Evolutionary conservation across 1,139 yeast species (phyloP).

Genomic region (Saccharomyces hybrid): DNA sequence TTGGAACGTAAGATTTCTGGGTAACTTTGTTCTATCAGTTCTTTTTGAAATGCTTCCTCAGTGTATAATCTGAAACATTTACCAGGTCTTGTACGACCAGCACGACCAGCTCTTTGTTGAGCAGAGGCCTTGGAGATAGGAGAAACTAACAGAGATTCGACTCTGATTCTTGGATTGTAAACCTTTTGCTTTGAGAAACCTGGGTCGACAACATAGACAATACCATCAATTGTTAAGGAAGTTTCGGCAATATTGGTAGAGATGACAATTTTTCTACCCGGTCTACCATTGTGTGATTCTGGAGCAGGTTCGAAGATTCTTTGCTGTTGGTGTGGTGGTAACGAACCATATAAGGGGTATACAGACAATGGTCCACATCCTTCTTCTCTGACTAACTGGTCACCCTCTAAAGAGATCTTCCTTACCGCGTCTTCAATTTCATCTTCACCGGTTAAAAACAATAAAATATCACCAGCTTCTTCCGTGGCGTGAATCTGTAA

Average conservation of each 20-base stretch:
- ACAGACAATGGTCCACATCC: constrained; percentile 83
- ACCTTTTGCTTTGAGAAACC: constrained; percentile 96
- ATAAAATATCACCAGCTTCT: constrained; percentile 81
- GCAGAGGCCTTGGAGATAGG: constrained; percentile 97
- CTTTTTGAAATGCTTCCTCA: constrained; percentile 92
- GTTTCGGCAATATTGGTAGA: constrained; percentile 98
- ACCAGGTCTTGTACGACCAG: constrained; percentile 99
- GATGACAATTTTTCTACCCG: constrained; percentile 87
- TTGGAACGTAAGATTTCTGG: constrained; percentile 92
- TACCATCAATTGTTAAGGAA: constrained; percentile 93
- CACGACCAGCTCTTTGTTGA: constrained; percentile 99
- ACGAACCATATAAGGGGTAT: constrained; percentile 89
- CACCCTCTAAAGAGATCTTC: constrained; percentile 79
- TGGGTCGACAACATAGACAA: constrained; percentile 94
- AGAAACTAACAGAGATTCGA: constrained; percentile 85
- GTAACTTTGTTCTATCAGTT: constrained; percentile 86
- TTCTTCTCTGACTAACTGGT: constrained; percentile 78
- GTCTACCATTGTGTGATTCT: constrained; percentile 55
- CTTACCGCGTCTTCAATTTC: constrained; percentile 97
- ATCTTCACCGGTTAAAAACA: constrained; percentile 94
- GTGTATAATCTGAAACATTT: constrained; percentile 94
- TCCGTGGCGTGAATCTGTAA: constrained; percentile 95
- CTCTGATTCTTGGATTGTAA: constrained; percentile 92
- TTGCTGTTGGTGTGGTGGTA: constrained; percentile 94
- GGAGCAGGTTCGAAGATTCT: constrained; percentile 87